These are phyloP conservation scores for Didymella pinodella DNA, from an alignment of 2,329 filamentous ascomycete species.

Conservation along the genomic window DNA sequence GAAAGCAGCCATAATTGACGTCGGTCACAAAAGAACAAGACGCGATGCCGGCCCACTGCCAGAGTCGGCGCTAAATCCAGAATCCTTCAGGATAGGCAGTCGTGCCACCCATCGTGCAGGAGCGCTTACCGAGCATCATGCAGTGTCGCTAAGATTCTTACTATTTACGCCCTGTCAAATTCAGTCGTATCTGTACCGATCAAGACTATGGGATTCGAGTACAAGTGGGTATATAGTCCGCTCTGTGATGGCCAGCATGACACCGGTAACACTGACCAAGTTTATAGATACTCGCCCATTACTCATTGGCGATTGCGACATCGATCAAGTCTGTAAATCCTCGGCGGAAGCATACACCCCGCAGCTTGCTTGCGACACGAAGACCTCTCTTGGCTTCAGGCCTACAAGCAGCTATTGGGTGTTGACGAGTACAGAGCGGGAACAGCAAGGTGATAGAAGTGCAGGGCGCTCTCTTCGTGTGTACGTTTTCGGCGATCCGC, in stretches of 20 bases:
- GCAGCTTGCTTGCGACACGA: constrained; percentile 2
- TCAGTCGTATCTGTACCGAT: not conserved
- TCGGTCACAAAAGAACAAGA: not conserved
- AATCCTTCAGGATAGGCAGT: constrained; percentile 4
- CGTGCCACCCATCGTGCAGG: not conserved
- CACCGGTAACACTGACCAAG: not conserved
- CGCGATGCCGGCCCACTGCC: not conserved
- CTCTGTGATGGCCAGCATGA: not conserved
- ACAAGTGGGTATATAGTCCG: not conserved
- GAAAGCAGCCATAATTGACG: not conserved
- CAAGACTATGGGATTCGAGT: not conserved
- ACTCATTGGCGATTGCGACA: not conserved
- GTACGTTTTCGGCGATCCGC: not conserved
- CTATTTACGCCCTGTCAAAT: not conserved
- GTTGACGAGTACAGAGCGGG: not conserved
- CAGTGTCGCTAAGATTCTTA: constrained; percentile 3
- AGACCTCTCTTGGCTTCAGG: not conserved
- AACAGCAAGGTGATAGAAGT: not conserved
- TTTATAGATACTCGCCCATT: not conserved
- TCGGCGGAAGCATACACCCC: not conserved
- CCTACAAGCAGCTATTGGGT: not conserved
- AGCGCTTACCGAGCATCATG: constrained; percentile 5
- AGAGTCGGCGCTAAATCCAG: not conserved
- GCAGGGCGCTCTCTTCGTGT: not conserved
- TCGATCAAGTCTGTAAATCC: not conserved